Evolutionary conservation across 306 rosid genomes (phyloP), one percentile per base, ranked within the genome.

Genomic region (Cicer bijugum): DNA sequence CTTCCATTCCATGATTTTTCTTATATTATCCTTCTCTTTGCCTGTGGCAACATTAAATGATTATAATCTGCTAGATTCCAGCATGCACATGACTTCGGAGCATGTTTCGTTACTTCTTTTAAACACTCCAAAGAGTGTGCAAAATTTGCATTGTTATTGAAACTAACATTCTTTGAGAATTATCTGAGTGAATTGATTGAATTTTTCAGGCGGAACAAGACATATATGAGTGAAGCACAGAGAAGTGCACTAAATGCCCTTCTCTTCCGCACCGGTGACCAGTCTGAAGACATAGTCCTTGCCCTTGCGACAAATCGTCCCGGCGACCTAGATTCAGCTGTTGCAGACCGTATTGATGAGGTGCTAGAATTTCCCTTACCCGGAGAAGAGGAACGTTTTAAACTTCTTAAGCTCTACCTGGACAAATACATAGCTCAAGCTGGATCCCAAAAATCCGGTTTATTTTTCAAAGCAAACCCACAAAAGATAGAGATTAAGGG

Each of bases 251-350:
- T 94, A 50, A 94, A 94, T 73, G 99, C 99, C 15, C 95, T 94
- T 64, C 97, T 94, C 62, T 94, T 91, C 79, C 97, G 99, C 56
- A 91, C 97, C 0, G 99, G 97, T 76, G 99, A 94, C 78, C 99
- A 91, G 74, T 94, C 99, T 48, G 91, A 94, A 76, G 99, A 94
- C 82, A 91, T 94, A 58, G 99, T 91, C 44, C 99, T 94, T 78
- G 99, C 97, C 68, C 95, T 94, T 1, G 99, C 99, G 40, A 94
- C 99, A 8, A 94, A 94, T 72, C 97, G 99, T 6, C 99, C 99
- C 0, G 93, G 92, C 12, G 99, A 94, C 86, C 97, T 94, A 9
- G 99, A 94, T 83, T 91, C 99, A 50, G 97, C 99, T n/a, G 97
- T 94, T 53, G 84, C 92, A 6, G 99, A 94, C 82, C 97, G 99